Evolutionary conservation across 1,284 basidiomycete species (phyloP), one percentile per base, ranked within the genome.

Genomic region (Pulchroboletus neoregius): DNA sequence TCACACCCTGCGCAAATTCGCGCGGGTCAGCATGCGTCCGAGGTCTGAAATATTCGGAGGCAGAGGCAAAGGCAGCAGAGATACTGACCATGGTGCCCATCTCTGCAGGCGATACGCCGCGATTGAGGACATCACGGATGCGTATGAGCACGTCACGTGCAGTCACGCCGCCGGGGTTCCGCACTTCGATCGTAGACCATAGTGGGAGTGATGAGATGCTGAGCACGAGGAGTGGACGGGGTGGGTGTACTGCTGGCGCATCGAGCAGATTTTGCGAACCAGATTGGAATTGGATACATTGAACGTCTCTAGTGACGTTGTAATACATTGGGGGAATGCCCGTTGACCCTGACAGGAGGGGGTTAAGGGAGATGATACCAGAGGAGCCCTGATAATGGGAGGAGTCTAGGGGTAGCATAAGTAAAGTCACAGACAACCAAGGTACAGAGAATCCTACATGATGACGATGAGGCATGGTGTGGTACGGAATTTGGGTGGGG

Each of bases 1-100:
- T 67, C 28, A 64, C 45, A 6, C 62, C 62, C 53, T 68, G 62
- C 52, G 52, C 61, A 55, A 51, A 64, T 61, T 68, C 62, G 54
- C 63, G 53, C 57, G 58, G 62, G 50, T 66, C 66, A 57, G 61
- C 43, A 43, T 15, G 32, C 6, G 61, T 54, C 52, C 64, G 47
- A 37, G 48, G 57, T 51, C 57, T 50, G 48, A 65, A 68, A 18
- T 50, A 68, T 23, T 62, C 61, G 45, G 62, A 54, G 49, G 52
- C 61, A 44, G 37, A 39, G 43, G 52, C 61, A 43, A 26, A 39
- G 43, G 39, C 50, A 47, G 46, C 48, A 32, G 42, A 48, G 37
- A 38, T 8, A 54, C 54, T 51, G 45, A 58, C 64, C 50, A 65
- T 47, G 27, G 51, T n/a, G 22, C 45, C 45, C 61, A 58, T 58